Evolutionary conservation across 148 eudicot genomes (phyloP), one percentile per base, ranked within the genome.

Genomic region (Amaranthus hypochondriacus): DNA sequence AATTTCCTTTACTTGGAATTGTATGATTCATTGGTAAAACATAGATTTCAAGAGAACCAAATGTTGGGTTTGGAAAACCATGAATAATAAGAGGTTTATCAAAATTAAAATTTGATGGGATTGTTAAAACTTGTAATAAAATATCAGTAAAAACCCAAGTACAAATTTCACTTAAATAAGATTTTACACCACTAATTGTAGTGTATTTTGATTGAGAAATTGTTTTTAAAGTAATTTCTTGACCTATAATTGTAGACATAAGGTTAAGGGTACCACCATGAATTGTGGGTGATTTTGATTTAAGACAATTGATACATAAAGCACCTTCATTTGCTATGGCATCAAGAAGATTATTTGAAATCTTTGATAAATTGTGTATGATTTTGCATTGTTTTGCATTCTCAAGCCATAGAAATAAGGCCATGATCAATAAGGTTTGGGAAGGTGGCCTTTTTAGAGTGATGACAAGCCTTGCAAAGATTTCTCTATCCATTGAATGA

Each of bases 361-460:
- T 1, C 3, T 4, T 9, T 10, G 51, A 21, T 18, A 79, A 2
- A 48, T 75, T 66, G 18, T 43, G 15, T 4, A 81, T 58, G 55
- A 81, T 21, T 62, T 52, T 11, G 18, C 73, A 70, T 4, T 44
- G 48, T 4, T 69, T 68, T 0, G 70, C 64, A 5, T 78, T 78
- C 47, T 84, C 87, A 4, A 84, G 56, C 84, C 84, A 84, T 8
- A 81, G 47, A 80, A 75, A 84, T 6, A 81, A 50, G 52, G 84
- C 80, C 76, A 76, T 68, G 75, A 84, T 54, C 39, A 84, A 62
- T 42, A 84, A 74, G 9, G 79, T 68, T 71, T 78, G 73, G 48
- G 80, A 48, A 5, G 73, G 70, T 67, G 76, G 75, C 47, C 82
- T 69, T n/a, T n/a, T 65, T 10, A 84, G 62, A 18, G 63, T 56